phyloP scores from a whole-genome alignment of 2,329 filamentous ascomycete genomes.

The Delphinella strobiligena region DNA sequence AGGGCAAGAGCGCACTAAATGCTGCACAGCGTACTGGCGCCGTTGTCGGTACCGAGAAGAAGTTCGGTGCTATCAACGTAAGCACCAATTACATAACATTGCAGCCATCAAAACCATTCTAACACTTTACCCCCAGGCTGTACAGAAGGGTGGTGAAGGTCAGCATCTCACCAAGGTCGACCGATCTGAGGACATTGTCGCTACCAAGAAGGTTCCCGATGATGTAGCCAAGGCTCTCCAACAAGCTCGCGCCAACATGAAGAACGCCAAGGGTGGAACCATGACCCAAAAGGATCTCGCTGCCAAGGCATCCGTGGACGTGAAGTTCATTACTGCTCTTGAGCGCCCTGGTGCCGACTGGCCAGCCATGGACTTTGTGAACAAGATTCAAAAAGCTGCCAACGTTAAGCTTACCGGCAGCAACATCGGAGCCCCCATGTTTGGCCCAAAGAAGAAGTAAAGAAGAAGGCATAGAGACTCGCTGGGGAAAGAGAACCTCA shows the following conservation, averaged over 20 bases:
- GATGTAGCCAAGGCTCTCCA: conserved; percentile 74
- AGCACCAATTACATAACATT: conserved; percentile 2
- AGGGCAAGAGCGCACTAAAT: conserved; percentile 74
- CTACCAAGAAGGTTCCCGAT: conserved; percentile 80
- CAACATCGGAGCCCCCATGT: conserved; percentile 66
- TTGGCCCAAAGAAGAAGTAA: conserved; percentile 59
- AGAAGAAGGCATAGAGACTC: too few species aligned
- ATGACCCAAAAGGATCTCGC: conserved; percentile 89
- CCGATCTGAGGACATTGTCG: conserved; percentile 92
- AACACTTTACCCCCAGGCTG: conserved; percentile 24
- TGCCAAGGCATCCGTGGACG: conserved; percentile 79
- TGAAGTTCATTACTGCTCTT: conserved; percentile 67
- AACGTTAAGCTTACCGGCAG: conserved; percentile 24
- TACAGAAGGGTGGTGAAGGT: conserved; percentile 48
- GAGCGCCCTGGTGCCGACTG: conserved; percentile 68
- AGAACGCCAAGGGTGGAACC: conserved; percentile 56
- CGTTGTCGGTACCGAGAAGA: conserved; percentile 83
- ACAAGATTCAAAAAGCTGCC: conserved; percentile 58
- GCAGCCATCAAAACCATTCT: conserved; percentile 26
- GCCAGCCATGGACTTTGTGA: conserved; percentile 78
- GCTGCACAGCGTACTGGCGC: conserved; percentile 73
- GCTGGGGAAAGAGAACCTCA: too few species aligned
- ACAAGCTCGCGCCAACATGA: conserved; percentile 64
- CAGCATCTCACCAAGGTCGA: conserved; percentile 97
- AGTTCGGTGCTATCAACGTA: conserved; percentile 71